Conservation (phyloP, 148 eudicot genomes). For the Suaeda aralocaspica region DNA sequence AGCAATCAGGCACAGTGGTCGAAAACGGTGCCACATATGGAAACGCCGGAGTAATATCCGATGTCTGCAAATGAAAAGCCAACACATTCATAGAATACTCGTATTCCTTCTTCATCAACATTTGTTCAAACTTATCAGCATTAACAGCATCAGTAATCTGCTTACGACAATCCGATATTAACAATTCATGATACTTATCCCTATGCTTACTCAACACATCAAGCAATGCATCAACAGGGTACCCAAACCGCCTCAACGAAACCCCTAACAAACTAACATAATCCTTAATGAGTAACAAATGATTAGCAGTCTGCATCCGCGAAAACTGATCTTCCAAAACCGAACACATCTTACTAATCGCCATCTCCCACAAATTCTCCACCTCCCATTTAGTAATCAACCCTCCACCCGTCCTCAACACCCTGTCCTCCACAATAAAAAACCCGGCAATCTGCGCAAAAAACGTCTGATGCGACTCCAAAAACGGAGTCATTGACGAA, state of each 20-base stretch:
- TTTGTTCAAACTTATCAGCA: conserved; percentile 88
- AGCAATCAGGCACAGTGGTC: conserved; percentile 91
- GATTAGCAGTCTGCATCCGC: conserved; percentile 95
- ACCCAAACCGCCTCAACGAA: conserved; percentile 77
- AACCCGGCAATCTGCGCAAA: conserved; percentile 97
- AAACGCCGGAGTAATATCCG: conserved; percentile 84
- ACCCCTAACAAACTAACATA: conserved; percentile 94
- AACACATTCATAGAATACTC: conserved; percentile 95
- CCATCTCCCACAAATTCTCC: conserved; percentile 94
- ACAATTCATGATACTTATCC: conserved; percentile 90
- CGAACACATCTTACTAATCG: conserved; percentile 92
- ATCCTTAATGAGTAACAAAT: conserved; percentile 91
- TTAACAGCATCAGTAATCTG: conserved; percentile 73
- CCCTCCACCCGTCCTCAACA: conserved; percentile 88
- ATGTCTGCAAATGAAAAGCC: conserved; percentile 84
- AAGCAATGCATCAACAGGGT: conserved; percentile 82
- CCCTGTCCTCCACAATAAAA: conserved; percentile 88
- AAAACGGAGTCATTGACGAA: conserved; percentile 87
- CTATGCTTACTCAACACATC: conserved; percentile 95
- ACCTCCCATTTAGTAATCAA: conserved; percentile 92
- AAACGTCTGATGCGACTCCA: conserved; percentile 93
- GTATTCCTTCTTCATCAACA: conserved; percentile 96
- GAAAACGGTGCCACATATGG: conserved; percentile 95
- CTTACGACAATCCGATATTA: conserved; percentile 84
- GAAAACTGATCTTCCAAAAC: conserved; percentile 97